A percentile compares a stretch with the other conserved stretches of the same genome.
phyloP scores from a whole-genome alignment of 2,329 filamentous ascomycete species.

The Rugonectria rugulosa region DNA sequence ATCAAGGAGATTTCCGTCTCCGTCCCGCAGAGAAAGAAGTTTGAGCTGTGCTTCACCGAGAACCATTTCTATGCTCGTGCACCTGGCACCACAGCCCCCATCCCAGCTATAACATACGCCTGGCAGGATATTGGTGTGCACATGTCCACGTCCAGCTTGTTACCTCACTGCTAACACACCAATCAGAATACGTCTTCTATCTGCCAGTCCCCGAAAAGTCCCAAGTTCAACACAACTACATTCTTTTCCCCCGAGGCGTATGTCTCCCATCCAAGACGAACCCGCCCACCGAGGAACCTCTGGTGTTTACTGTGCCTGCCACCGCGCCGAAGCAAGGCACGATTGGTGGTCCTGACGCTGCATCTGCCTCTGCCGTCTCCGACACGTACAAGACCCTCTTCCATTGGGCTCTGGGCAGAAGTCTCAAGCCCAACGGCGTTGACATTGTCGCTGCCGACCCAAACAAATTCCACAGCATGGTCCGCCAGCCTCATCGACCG shows the following conservation, averaged over 20 bases:
- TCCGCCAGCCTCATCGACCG: conserved; percentile 65
- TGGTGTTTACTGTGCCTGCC: conserved; percentile 70
- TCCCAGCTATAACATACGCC: conserved; percentile 62
- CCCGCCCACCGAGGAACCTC: conserved; percentile 58
- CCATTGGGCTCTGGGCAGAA: conserved; percentile 65
- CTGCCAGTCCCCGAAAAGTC: conserved; percentile 71
- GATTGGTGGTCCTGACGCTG: conserved; percentile 59
- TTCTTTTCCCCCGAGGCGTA: conserved; percentile 66
- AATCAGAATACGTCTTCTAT: conserved; percentile 67
- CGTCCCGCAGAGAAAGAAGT: conserved; percentile 73
- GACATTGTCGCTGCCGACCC: conserved; percentile 62
- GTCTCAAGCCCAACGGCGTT: conserved; percentile 57
- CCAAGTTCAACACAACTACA: conserved; percentile 71
- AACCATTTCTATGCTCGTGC: conserved; percentile 65
- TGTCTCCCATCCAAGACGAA: conserved; percentile 59
- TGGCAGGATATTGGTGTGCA: conserved; percentile 68
- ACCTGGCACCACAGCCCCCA: conserved; percentile 58
- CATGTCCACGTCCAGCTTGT: neutral
- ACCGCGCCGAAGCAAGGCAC: conserved; percentile 67
- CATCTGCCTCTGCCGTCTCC: conserved; percentile 60
- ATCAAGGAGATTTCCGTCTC: conserved; percentile 74
- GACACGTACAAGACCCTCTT: conserved; percentile 67
- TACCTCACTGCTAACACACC: conserved; percentile 14
- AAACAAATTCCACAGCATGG: conserved; percentile 63
- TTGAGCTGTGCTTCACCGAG: conserved; percentile 68